Base-by-base conservation (phyloP, 768 basidiomycete species). In the Tulasnella sp. region DNA sequence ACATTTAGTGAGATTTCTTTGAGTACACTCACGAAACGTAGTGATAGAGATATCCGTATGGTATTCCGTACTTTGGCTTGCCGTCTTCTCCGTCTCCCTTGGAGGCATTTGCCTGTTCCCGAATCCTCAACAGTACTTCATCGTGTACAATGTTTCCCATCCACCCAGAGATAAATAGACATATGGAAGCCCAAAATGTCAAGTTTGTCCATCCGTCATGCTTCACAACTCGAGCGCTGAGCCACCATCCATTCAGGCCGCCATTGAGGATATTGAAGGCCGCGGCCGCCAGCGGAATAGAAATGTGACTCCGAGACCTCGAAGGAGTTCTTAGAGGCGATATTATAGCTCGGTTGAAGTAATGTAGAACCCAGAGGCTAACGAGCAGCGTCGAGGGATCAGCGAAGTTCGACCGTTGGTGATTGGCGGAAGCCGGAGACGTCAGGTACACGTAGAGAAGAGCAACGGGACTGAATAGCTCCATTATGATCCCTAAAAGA, bases 131-230 rank as follows among this genome's bases (percentile, higher is more conserved):
- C 9, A 99, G 88, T 36, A 98, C 86, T 82, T 97, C 95, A 83
- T 99, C 97, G 82, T 97, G 96, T 40, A 87, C 85, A 37, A 97
- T 84, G 83, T 99, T 99, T 0, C 94, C 93, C 0, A 81, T 83
- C 64, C 96, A 86, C 0, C 97, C 97, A 0, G 84, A 38, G 0
- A 85, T 84, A 92, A 94, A 98, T 2, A 96, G 80, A 0, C 76
- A 80, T 15, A 93, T 80, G 2, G 93, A 93, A 2, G 83, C 49
- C 85, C 89, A 90, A 83, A 94, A 94, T 36, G 75, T 71, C 31
- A 58, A 19, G 22, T 38, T 37, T 8, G 12, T 58, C 64, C 37
- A 77, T 29, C 22, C n/a, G 40, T 74, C 45, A 22, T 84, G 78
- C 22, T 85, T 83, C 0, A 89, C 87, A 49, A 82, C 78, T 12